phyloP scores from a whole-genome alignment of 192 early-diverging fungal species.

The Gonapodya sp. region DNA sequence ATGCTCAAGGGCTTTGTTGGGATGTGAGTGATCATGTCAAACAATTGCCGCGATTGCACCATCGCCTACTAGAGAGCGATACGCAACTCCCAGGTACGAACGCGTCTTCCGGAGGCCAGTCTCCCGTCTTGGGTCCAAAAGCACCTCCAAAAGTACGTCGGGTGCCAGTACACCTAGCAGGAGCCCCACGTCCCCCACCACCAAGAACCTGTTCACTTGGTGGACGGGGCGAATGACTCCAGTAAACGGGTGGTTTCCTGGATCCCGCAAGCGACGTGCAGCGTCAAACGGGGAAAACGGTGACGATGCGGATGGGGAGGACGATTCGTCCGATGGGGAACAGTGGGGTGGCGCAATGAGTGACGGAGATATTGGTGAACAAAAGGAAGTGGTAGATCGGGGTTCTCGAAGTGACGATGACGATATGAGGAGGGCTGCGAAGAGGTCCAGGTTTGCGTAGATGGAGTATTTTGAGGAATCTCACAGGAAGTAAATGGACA shows the following conservation, averaged over 20 bases:
- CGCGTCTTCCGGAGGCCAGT: neutral
- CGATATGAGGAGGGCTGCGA: neutral
- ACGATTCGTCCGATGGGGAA: neutral
- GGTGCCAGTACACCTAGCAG: neutral
- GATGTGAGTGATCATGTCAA: neutral
- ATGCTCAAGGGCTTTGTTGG: neutral
- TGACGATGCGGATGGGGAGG: neutral
- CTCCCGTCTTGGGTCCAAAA: neutral
- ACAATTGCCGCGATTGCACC: neutral
- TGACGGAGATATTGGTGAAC: neutral
- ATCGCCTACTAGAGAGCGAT: neutral
- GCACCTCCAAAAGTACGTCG: neutral
- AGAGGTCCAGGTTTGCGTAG: neutral
- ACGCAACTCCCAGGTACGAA: neutral
- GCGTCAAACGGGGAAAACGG: neutral
- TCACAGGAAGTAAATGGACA: too few relatives aligned
- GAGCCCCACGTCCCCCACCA: neutral
- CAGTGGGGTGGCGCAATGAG: neutral
- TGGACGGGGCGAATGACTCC: neutral
- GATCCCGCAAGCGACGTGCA: neutral
- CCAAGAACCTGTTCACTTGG: neutral
- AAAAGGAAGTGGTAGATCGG: neutral
- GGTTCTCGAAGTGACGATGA: neutral
- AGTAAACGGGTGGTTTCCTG: neutral
- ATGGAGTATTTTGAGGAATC: too few relatives aligned